Percentiles rank a stretch among this genome's conserved stretches.
phyloP scores from a whole-genome alignment of 495 filamentous ascomycete species.

The Delitschia confertaspora region DNA sequence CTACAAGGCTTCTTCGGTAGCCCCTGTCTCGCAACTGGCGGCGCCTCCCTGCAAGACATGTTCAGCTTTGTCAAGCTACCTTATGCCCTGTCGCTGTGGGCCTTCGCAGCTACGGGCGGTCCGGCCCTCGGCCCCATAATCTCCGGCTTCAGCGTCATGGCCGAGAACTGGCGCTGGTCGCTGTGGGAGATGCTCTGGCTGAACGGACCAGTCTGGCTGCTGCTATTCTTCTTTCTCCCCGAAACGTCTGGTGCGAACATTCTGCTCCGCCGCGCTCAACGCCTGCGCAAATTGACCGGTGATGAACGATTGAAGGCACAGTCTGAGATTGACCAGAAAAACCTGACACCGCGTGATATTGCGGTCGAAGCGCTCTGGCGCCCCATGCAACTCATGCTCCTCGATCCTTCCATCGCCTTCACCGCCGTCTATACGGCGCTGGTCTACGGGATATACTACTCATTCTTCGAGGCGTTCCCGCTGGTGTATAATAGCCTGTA shows the following conservation, averaged over 20 bases:
- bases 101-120: conserved; percentile 37
- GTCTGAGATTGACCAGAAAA: conserved; percentile 36
- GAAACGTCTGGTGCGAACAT: conserved; percentile 48
- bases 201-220: conserved; percentile 38
- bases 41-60: conserved; percentile 48
- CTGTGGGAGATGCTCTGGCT: conserved; percentile 44
- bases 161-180: conserved; percentile 39
- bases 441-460: conserved; percentile 60
- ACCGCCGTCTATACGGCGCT: conserved; percentile 54
- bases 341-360: conserved; percentile 41
- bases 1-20: conserved; percentile 48
- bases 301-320: conserved; percentile 29
- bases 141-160: conserved; percentile 54
- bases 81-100: conserved; percentile 48
- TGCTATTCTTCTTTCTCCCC: conserved; percentile 47
- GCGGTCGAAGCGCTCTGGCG: conserved; percentile 52
- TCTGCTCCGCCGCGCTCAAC: conserved; percentile 47
- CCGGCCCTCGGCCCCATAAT: conserved; percentile 55
- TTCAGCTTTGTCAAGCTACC: conserved; percentile 47
- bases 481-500: conserved; percentile 59
- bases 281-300: conserved; percentile 40
- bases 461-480: conserved; percentile 66
- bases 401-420: conserved; percentile 56
- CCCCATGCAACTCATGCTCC: conserved; percentile 53
- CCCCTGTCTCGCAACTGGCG: conserved; percentile 47